A percentile compares a stretch with the other conserved stretches of the same genome.
phyloP scores from a whole-genome alignment of 805 yeast genomes.

The Candida caryicola region DNA sequence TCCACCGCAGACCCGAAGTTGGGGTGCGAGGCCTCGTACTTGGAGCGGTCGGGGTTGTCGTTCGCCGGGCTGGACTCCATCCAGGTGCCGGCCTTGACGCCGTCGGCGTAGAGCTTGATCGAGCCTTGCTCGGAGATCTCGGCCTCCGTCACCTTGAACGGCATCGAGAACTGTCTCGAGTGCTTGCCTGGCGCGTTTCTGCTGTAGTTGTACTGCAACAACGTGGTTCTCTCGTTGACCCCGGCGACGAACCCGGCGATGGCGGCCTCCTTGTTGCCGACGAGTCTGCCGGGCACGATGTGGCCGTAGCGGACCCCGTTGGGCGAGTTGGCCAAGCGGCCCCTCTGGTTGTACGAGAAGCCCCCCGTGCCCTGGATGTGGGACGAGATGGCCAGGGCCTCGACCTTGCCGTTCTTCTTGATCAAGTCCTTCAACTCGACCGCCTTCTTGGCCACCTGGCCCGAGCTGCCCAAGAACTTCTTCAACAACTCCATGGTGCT shows the following conservation, averaged over 20 bases:
- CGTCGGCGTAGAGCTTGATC: constrained; percentile 38
- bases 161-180: constrained; percentile 43
- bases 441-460: constrained; percentile 20
- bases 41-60: constrained; percentile 18
- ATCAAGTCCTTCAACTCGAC: constrained; percentile 22
- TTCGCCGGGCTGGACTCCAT: constrained; percentile 26
- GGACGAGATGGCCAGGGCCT: constrained; percentile 10
- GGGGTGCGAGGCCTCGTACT: constrained; percentile 32
- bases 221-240: constrained; percentile 30
- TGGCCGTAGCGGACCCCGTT: constrained; percentile 58
- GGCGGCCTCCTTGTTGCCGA: constrained; percentile 50
- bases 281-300: constrained; percentile 68
- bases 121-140: constrained; percentile 37
- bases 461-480: constrained; percentile 27
- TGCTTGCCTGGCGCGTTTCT: constrained; percentile 37
- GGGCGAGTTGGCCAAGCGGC: constrained; percentile 67
- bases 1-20: constrained; percentile 31
- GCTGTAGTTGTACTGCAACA: constrained; percentile 34
- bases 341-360: constrained; percentile 63
- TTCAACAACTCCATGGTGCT: constrained; percentile 31
- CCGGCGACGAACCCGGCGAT: constrained; percentile 54
- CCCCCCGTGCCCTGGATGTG: constrained; percentile 71
- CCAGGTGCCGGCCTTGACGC: constrained; percentile 42
- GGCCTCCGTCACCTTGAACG: constrained; percentile 41
- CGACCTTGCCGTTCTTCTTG: constrained; percentile 15